Evolutionary conservation across 306 rosid genomes (phyloP), one percentile per base, ranked within the genome.

Genomic region (Lablab purpureus): DNA sequence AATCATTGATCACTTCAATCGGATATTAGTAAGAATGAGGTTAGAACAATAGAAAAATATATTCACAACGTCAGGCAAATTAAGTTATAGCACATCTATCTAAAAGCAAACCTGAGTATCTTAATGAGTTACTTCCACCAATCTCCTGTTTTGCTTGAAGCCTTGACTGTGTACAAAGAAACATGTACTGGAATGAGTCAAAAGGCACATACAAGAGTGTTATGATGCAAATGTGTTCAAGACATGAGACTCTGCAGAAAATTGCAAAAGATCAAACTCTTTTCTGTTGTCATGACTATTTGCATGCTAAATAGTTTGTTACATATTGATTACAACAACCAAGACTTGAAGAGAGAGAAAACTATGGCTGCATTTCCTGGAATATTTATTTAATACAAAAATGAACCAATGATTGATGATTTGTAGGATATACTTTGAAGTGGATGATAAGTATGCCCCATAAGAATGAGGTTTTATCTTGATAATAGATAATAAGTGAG

Each of bases 81-180:
- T 65, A 37, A 49, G 51, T 15, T 70, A 34, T 34, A 22, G 52
- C 7, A 12, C 32, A 28, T 52, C 25, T 15, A 80, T 37, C 45
- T 21, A 71, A 77, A 84, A 45, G 77, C 84, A 76, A 89, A 92
- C 97, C 97, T 90, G 97, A 86, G 89, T 92, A 92, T 92, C 97
- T 89, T 78, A 87, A 83, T 14, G 93, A 87, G 77, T 80, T 78
- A 78, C 81, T 90, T 81, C 91, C 89, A 36, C 97, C 96, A 66
- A 92, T 92, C 87, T 89, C 97, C 76, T 92, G 97, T 87, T 89
- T 92, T 23, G 97, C 97, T 87, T 92, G 97, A 87, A 92, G 86
- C 82, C 97, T 92, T 62, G 97, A 92, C 97, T 92, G 97, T 74
- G 85, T 40, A 50, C n/a, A 72, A 78, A 40, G 37, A 74, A 52